Evolutionary conservation across 1,284 basidiomycete genomes (phyloP).

Genomic region (Rhodotorula sp.): DNA sequence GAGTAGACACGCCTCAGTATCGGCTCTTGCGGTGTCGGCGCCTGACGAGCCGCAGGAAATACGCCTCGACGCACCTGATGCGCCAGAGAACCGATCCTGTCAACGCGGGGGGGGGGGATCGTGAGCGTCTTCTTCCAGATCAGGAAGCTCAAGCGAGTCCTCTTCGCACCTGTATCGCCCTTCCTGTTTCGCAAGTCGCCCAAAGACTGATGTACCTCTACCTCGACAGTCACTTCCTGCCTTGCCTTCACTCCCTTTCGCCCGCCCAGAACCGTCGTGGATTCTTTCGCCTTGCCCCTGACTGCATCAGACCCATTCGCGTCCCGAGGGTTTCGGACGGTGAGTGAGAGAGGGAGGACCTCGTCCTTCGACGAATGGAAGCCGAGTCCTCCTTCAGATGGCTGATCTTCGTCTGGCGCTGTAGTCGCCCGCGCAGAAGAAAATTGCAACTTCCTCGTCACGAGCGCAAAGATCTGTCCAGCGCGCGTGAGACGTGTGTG

Average conservation of each 20-base stretch:
- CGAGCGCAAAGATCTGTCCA: constrained; percentile 34
- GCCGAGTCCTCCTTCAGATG: constrained; percentile 13
- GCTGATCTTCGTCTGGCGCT: neutral
- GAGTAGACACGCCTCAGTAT: neutral
- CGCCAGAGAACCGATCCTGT: constrained; percentile 38
- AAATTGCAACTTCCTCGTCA: constrained; percentile 25
- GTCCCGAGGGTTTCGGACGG: neutral
- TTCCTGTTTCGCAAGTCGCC: constrained; percentile 23
- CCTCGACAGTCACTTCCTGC: constrained; percentile 15
- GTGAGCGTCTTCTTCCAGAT: no score
- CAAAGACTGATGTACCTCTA: constrained; percentile 33
- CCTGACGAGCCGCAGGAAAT: neutral
- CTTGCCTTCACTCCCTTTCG: neutral
- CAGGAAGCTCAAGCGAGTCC: no score
- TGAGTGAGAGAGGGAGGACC: constrained; percentile 17
- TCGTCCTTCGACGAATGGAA: constrained; percentile 7
- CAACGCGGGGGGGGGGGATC: no score
- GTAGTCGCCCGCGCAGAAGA: neutral
- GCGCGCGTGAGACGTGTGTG: neutral
- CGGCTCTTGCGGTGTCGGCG: neutral
- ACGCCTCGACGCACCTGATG: constrained; percentile 11
- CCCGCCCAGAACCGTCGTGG: no score
- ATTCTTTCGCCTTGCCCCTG: neutral
- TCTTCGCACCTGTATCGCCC: constrained; percentile 32
- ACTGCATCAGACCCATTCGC: neutral